These are phyloP conservation scores for Flaveria robusta DNA, from an alignment of 129 eudicot genomes.

Conservation along the genomic window DNA sequence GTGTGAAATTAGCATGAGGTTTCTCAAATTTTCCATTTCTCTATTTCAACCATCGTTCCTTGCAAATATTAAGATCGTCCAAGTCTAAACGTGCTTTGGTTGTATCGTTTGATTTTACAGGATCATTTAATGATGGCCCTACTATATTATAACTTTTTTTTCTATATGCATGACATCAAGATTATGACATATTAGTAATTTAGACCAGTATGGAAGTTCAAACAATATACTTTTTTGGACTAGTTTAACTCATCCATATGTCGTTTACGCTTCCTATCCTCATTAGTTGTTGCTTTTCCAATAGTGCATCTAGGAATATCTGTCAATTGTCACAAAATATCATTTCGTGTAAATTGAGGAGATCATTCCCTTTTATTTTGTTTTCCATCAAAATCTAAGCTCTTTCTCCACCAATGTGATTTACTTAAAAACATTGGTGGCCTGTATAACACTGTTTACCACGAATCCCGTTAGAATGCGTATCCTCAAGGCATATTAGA, in stretches of 20 bases:
- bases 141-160: constrained; percentile 15
- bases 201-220: constrained; percentile 10
- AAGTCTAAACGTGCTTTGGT: constrained; percentile 21
- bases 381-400: constrained; percentile 9
- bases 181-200: constrained; percentile 1
- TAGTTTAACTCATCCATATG: constrained; percentile 8
- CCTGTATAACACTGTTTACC: constrained; percentile 12
- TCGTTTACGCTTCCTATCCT: constrained; percentile 20
- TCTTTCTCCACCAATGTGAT: constrained; percentile 2
- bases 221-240: constrained; percentile 12
- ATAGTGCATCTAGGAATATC: neutral
- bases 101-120: constrained; percentile 16
- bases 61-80: neutral
- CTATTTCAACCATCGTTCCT: neutral
- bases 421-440: neutral
- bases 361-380: constrained; percentile 5
- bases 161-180: constrained; percentile 21
- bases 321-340: neutral
- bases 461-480: constrained; percentile 17
- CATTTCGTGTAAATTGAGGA: constrained; percentile 4
- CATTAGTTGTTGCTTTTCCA: neutral
- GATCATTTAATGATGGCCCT: constrained; percentile 16
- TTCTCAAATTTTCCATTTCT: neutral
- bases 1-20: constrained; percentile 1
- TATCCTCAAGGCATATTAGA: constrained; percentile 11